Percentiles rank a stretch among this genome's conserved stretches.
Evolutionary conservation across 345 rosid species (phyloP).

Genomic region (Ceriops decandra): DNA sequence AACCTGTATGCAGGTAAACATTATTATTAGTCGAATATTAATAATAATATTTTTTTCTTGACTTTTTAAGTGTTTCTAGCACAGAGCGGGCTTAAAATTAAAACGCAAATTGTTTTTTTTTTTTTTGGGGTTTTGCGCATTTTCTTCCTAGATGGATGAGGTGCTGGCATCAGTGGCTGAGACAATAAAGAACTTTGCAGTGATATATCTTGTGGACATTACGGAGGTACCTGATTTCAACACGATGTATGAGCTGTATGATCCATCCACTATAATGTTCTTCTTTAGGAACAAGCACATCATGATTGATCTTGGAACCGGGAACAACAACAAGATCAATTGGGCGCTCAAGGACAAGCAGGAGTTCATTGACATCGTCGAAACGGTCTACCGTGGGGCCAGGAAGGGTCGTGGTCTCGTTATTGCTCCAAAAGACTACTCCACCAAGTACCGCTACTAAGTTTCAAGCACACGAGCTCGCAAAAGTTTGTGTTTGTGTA

Average conservation of each 20-base stretch:
- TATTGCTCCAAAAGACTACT: slow-evolving; percentile 95
- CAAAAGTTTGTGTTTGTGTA: background rate
- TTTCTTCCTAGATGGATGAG: slow-evolving; percentile 72
- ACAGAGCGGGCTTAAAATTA: background rate
- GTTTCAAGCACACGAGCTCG: background rate
- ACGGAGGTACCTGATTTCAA: slow-evolving; percentile 87
- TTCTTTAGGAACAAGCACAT: slow-evolving; percentile 97
- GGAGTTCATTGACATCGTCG: slow-evolving; percentile 86
- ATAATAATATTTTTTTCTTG: background rate
- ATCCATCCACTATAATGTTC: slow-evolving; percentile 92
- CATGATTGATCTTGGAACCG: slow-evolving; percentile 97
- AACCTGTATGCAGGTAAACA: slow-evolving; percentile 83
- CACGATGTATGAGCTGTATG: slow-evolving; percentile 93
- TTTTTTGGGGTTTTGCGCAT: background rate
- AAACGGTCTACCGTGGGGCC: slow-evolving; percentile 86
- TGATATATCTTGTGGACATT: slow-evolving; percentile 90
- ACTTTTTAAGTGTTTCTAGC: background rate
- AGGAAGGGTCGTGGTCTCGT: slow-evolving; percentile 95
- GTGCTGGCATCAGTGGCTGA: slow-evolving; percentile 83
- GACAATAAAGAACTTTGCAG: slow-evolving; percentile 94
- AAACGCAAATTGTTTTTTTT: background rate
- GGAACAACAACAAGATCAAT: slow-evolving; percentile 96
- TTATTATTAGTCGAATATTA: background rate
- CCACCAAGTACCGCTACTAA: slow-evolving; percentile 88
- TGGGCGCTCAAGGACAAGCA: slow-evolving; percentile 99